Conservation (phyloP, 129 eudicot species). For the Arctium lappa region DNA sequence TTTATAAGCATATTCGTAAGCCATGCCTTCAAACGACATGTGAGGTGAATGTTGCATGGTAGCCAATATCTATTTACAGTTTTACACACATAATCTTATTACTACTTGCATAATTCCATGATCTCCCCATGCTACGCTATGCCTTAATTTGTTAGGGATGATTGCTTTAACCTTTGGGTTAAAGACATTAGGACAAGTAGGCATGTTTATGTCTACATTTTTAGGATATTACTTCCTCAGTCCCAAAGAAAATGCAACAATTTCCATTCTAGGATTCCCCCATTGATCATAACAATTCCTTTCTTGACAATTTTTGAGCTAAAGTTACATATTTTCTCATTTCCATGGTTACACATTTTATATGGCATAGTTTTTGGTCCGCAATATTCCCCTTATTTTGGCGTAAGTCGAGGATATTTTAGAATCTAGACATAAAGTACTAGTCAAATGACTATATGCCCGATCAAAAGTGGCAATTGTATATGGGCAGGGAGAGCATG, state of each 20-base stretch:
- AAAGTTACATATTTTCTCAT: neutral
- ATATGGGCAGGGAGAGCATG: neutral
- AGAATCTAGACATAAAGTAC: neutral
- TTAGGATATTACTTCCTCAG: neutral
- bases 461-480: neutral
- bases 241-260: neutral
- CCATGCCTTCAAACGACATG: conserved; percentile 7
- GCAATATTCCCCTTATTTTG: neutral
- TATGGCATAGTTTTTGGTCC: neutral
- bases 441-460: neutral
- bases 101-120: neutral
- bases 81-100: neutral
- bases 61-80: neutral
- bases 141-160: neutral
- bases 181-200: neutral
- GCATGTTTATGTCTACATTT: neutral
- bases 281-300: neutral
- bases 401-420: neutral
- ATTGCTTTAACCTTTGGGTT: neutral
- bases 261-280: neutral
- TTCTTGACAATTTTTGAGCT: neutral
- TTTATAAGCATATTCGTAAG: neutral
- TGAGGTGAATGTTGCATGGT: neutral
- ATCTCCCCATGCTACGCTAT: neutral
- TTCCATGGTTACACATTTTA: neutral